phyloP scores from a whole-genome alignment of 2,329 filamentous ascomycete genomes.

The Zalaria obscura region DNA sequence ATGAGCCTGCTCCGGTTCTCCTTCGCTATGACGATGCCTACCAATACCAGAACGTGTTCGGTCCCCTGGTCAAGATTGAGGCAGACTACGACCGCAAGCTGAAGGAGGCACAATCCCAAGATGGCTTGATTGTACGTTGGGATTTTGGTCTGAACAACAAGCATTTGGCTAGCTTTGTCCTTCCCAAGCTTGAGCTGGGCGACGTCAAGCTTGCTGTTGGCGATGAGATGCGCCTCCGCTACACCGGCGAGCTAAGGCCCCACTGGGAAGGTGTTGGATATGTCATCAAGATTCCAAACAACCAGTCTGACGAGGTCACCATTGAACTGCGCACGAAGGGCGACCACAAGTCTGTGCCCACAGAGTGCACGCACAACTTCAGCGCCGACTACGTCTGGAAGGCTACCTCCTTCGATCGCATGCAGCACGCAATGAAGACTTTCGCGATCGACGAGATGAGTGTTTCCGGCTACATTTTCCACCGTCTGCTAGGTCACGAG shows the following conservation, averaged over 20 bases:
- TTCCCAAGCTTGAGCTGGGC: slow-evolving; percentile 92
- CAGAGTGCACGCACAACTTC: slow-evolving; percentile 94
- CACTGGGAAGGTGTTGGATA: slow-evolving; percentile 98
- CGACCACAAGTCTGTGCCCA: slow-evolving; percentile 91
- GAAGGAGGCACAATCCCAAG: slow-evolving; percentile 95
- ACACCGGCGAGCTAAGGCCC: slow-evolving; percentile 82
- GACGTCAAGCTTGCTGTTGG: slow-evolving; percentile 97
- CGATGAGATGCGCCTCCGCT: slow-evolving; percentile 95
- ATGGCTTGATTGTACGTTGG: slow-evolving; percentile 89
- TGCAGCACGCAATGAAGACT: slow-evolving; percentile 98
- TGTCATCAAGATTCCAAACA: slow-evolving; percentile 98
- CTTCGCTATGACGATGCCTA: slow-evolving; percentile 94
- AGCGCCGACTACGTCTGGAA: slow-evolving; percentile 99
- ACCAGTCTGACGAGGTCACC: slow-evolving; percentile 93
- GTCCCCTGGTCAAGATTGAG: slow-evolving; percentile 95
- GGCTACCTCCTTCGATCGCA: slow-evolving; percentile 95
- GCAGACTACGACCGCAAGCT: slow-evolving; percentile 98
- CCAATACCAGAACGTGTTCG: slow-evolving; percentile 98
- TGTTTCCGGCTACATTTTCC: slow-evolving; percentile 96
- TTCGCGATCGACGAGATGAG: slow-evolving; percentile 97
- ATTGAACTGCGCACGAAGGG: slow-evolving; percentile 88
- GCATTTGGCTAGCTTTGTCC: slow-evolving; percentile 84
- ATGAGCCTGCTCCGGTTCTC: slow-evolving; percentile 85
- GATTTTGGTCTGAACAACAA: slow-evolving; percentile 95
- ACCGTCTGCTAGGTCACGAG: slow-evolving; percentile 88